Conservation (phyloP, 805 yeast species). For the Metschnikowia colocasiae region DNA sequence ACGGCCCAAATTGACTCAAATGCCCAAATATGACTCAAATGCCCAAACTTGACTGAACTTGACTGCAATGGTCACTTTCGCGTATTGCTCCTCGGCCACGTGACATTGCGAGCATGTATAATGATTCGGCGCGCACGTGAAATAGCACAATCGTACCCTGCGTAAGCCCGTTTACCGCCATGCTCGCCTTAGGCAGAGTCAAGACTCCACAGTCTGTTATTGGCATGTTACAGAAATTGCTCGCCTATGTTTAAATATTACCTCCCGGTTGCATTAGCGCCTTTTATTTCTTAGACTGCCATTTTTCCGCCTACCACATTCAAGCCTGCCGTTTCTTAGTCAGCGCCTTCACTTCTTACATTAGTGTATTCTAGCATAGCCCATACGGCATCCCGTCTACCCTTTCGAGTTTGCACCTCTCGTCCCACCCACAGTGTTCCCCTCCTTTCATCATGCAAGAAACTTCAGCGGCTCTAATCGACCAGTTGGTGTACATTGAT, state of each 20-base stretch:
- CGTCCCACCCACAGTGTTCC: background rate
- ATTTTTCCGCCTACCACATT: too few relatives aligned
- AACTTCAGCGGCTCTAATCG: conserved; percentile 50
- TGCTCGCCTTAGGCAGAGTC: background rate
- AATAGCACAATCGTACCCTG: conserved; percentile 9
- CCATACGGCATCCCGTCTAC: too few relatives aligned
- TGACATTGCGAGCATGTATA: conserved; percentile 10
- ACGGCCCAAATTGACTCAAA: too few relatives aligned
- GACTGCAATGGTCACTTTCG: too few relatives aligned
- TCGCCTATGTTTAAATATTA: conserved; percentile 4
- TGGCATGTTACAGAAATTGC: background rate
- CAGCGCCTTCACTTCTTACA: too few relatives aligned
- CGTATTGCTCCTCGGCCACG: conserved; percentile 7
- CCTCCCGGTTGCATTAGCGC: background rate
- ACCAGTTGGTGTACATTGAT: conserved; percentile 77
- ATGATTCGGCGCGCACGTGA: conserved; percentile 11
- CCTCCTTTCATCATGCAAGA: conserved; percentile 14
- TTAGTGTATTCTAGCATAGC: too few relatives aligned
- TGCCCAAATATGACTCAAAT: too few relatives aligned
- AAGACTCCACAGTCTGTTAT: conserved; percentile 10
- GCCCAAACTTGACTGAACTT: too few relatives aligned
- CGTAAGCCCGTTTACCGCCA: background rate
- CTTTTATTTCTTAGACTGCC: background rate
- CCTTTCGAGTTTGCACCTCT: too few relatives aligned
- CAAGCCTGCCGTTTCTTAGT: too few relatives aligned